phyloP scores from a whole-genome alignment of 2,329 filamentous ascomycete species.

The Amesomyces nigricolor region DNA sequence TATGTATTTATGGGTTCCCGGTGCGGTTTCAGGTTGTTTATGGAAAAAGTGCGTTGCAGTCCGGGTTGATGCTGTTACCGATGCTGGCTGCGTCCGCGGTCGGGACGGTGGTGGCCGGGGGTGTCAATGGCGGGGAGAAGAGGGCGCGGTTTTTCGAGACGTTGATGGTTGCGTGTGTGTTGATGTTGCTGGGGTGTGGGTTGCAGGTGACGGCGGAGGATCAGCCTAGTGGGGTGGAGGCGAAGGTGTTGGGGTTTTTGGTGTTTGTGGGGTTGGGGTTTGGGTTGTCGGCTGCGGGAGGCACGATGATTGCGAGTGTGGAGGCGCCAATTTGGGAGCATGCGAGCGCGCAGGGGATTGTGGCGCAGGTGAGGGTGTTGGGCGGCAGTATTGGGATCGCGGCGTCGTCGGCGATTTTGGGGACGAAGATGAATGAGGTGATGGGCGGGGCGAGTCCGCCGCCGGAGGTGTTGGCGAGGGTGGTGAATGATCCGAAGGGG shows the following conservation, averaged over 20 bases:
- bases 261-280: constrained; percentile 49
- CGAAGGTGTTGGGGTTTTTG: constrained; percentile 45
- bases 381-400: constrained; percentile 52
- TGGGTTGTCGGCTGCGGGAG: constrained; percentile 42
- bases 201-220: constrained; percentile 39
- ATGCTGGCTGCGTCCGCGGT: constrained; percentile 46
- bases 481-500: constrained; percentile 14
- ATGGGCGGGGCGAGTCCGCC: constrained; percentile 29
- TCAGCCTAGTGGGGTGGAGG: constrained; percentile 32
- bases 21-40: constrained; percentile 47
- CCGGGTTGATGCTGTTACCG: constrained; percentile 48
- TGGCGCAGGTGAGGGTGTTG: constrained; percentile 47
- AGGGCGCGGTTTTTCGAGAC: constrained; percentile 41
- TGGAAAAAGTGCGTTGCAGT: constrained; percentile 39
- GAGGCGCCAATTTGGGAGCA: constrained; percentile 42
- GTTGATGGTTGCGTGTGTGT: constrained; percentile 36
- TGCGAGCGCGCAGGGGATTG: constrained; percentile 47
- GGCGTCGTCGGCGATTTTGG: constrained; percentile 44
- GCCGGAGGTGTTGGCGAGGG: constrained; percentile 27
- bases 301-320: constrained; percentile 41
- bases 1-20: constrained; percentile 46
- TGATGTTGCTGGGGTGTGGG: constrained; percentile 44
- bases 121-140: constrained; percentile 37
- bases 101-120: constrained; percentile 40
- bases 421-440: constrained; percentile 29